These are phyloP conservation scores for Ceriops tagal DNA, from an alignment of 345 rosid species.

Conservation along the genomic window DNA sequence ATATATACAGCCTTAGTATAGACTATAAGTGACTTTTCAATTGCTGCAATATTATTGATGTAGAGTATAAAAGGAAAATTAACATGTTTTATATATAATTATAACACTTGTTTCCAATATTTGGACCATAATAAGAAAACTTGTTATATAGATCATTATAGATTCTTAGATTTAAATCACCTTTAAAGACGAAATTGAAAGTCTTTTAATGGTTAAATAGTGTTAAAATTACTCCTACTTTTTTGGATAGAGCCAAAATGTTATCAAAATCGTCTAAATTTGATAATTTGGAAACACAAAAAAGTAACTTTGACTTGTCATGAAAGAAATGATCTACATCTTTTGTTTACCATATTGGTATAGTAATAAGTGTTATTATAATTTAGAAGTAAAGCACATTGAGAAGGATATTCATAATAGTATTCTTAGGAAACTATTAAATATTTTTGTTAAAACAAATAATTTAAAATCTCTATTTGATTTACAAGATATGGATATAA, in stretches of 20 bases:
- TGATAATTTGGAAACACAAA: neutral
- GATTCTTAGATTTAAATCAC: no score
- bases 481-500: neutral
- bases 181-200: fast-evolving
- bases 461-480: neutral
- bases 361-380: no score
- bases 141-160: no score
- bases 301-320: no score
- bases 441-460: neutral
- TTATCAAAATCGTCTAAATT: no score
- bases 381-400: neutral
- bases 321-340: no score
- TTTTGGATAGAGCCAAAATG: no score
- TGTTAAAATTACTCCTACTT: neutral
- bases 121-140: no score
- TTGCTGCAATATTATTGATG: neutral
- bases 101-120: no score
- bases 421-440: neutral
- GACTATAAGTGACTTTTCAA: neutral
- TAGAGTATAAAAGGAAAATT: neutral
- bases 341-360: no score
- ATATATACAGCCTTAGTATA: neutral
- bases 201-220: no score
- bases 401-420: neutral
- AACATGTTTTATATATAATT: no score